Percentiles rank a stretch among this genome's conserved stretches.
Evolutionary conservation across 2,329 filamentous ascomycete genomes (phyloP).

Genomic region (Nemania serpens): DNA sequence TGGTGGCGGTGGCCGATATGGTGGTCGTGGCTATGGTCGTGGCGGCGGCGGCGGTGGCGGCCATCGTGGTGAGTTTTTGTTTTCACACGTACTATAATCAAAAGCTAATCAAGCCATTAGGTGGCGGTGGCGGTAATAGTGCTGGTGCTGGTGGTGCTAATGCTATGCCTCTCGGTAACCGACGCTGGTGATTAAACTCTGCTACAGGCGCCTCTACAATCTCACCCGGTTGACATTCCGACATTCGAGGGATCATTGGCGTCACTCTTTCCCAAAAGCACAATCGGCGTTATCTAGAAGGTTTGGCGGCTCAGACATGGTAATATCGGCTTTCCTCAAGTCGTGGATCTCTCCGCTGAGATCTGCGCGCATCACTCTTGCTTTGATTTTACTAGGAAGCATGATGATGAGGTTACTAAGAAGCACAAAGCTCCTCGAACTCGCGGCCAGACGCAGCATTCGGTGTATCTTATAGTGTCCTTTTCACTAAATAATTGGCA

Average conservation of each 20-base stretch:
- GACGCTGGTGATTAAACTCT: conserved; percentile 40
- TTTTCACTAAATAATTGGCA: conserved; percentile 20
- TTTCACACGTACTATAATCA: background rate
- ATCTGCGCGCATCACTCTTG: conserved; percentile 26
- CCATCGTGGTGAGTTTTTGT: conserved; percentile 41
- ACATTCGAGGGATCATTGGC: conserved; percentile 23
- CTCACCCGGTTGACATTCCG: conserved; percentile 15
- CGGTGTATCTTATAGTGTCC: conserved; percentile 13
- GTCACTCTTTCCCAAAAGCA: conserved; percentile 38
- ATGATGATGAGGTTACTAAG: conserved; percentile 14
- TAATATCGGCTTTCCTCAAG: conserved; percentile 32
- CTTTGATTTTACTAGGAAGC: conserved; percentile 25
- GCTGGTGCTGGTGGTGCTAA: conserved; percentile 51
- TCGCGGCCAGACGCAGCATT: conserved; percentile 18
- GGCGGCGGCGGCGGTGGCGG: conserved; percentile 57
- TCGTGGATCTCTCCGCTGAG: conserved; percentile 34
- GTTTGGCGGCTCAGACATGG: conserved; percentile 42
- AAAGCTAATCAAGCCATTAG: conserved; percentile 37
- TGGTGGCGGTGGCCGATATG: conserved; percentile 74
- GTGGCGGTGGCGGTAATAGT: conserved; percentile 48
- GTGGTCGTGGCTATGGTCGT: conserved; percentile 68
- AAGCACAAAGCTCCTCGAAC: conserved; percentile 7
- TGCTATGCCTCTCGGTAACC: conserved; percentile 41
- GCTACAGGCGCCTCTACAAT: conserved; percentile 10
- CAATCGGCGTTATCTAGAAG: conserved; percentile 44